Percentiles rank a stretch among this genome's conserved stretches.
These are phyloP conservation scores for Phytophthora ohioensis DNA, from an alignment of 352 stramenopile species.

Conservation along the genomic window DNA sequence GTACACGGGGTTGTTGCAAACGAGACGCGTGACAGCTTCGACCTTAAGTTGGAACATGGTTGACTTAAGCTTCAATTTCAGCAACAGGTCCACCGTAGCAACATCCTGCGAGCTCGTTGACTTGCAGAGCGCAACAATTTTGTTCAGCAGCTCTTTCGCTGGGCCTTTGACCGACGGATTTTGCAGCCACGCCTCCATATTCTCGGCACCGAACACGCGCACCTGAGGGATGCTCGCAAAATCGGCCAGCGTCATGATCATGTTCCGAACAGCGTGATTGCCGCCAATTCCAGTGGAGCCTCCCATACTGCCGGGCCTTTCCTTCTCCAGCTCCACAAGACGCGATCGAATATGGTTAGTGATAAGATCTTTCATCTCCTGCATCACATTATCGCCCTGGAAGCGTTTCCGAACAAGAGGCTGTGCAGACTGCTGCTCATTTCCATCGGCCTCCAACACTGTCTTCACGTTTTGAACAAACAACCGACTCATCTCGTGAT, in stretches of 20 bases:
- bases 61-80: conserved; percentile 90
- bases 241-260: conserved; percentile 80
- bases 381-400: conserved; percentile 46
- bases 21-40: conserved; percentile 83
- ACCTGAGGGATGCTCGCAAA: conserved; percentile 69
- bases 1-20: conserved; percentile 76
- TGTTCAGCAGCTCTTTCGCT: conserved; percentile 77
- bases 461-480: conserved; percentile 89
- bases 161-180: conserved; percentile 81
- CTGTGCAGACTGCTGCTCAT: conserved; percentile 21
- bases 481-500: conserved; percentile 79
- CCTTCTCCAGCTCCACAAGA: conserved; percentile 75
- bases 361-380: conserved; percentile 69
- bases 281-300: conserved; percentile 39
- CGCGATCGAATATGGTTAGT: conserved; percentile 77
- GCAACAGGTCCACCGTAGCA: conserved; percentile 70
- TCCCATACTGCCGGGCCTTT: conserved; percentile 42
- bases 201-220: conserved; percentile 73
- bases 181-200: conserved; percentile 82
- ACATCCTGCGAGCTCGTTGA: conserved; percentile 67
- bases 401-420: conserved; percentile 56
- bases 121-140: conserved; percentile 75
- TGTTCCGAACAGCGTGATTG: conserved; percentile 70
- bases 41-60: conserved; percentile 91
- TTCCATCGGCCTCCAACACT: conserved; percentile 44